phyloP scores from a whole-genome alignment of 257 asterid genomes.

The Capsicum pubescens region DNA sequence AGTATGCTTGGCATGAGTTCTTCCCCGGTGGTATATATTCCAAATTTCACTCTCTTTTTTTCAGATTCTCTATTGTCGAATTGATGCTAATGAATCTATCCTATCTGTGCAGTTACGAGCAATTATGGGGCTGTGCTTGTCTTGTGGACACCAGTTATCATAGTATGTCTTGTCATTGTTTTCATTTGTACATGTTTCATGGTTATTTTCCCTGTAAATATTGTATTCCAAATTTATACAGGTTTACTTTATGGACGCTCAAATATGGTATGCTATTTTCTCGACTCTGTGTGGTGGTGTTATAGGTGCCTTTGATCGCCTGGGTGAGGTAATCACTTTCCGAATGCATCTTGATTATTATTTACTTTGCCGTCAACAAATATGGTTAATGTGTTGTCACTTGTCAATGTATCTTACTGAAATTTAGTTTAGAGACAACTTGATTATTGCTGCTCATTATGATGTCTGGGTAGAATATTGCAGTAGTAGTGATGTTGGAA shows the following conservation, averaged over 20 bases:
- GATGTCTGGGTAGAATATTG: not conserved
- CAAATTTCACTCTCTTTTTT: slow-evolving; percentile 23
- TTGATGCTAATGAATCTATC: slow-evolving; percentile 36
- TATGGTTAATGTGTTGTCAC: slow-evolving; percentile 12
- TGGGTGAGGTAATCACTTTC: slow-evolving; percentile 78
- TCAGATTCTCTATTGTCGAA: slow-evolving; percentile 29
- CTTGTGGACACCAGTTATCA: slow-evolving; percentile 83
- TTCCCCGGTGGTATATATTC: slow-evolving; percentile 74
- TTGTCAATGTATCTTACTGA: slow-evolving; percentile 12
- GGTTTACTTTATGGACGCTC: slow-evolving; percentile 98
- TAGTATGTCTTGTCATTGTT: slow-evolving; percentile 58
- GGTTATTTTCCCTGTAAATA: slow-evolving; percentile 21
- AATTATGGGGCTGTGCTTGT: slow-evolving; percentile 74
- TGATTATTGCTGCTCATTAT: slow-evolving; percentile 18
- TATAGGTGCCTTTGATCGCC: slow-evolving; percentile 94
- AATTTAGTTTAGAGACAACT: not conserved
- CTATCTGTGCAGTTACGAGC: slow-evolving; percentile 63
- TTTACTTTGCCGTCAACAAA: slow-evolving; percentile 3
- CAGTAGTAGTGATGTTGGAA: slow-evolving; percentile 3
- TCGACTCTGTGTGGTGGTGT: slow-evolving; percentile 89
- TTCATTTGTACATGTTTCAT: slow-evolving; percentile 27
- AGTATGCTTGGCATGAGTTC: slow-evolving; percentile 92
- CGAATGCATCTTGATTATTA: not conserved
- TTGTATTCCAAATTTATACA: slow-evolving; percentile 36
- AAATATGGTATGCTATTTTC: slow-evolving; percentile 91